Evolutionary conservation across 2,329 filamentous ascomycete species (phyloP).

Genomic region (Sporothrix globosa): DNA sequence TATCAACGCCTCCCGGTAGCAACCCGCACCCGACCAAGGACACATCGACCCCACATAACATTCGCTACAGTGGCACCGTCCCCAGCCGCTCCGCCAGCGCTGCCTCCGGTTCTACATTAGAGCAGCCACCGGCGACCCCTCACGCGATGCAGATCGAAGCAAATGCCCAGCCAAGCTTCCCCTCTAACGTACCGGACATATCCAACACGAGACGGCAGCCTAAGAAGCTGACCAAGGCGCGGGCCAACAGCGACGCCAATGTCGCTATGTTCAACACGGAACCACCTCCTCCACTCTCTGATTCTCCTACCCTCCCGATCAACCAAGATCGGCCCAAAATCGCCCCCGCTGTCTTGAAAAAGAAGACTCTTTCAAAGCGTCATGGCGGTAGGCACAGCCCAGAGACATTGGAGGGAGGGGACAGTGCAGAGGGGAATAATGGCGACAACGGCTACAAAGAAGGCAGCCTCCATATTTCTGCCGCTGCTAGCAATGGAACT

Average conservation of each 20-base stretch:
- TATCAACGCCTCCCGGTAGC: constrained; percentile 44
- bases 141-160: neutral
- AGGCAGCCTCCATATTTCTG: neutral
- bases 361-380: constrained; percentile 27
- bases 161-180: neutral
- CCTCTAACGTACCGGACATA: neutral
- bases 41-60: neutral
- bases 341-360: constrained; percentile 32
- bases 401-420: neutral
- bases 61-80: neutral
- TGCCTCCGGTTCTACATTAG: neutral
- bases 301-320: neutral
- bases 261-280: neutral
- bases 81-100: neutral
- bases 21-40: constrained; percentile 40
- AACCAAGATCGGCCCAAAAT: constrained; percentile 18
- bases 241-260: constrained; percentile 44
- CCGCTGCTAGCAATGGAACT: neutral
- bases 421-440: neutral
- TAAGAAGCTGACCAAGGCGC: constrained; percentile 50
- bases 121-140: neutral
- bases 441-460: neutral
- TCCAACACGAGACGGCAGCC: constrained; percentile 43
- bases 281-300: neutral
- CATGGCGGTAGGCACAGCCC: neutral